Conservation (phyloP, 73 alveolate genomes). For the Uronychia binucleata region DNA sequence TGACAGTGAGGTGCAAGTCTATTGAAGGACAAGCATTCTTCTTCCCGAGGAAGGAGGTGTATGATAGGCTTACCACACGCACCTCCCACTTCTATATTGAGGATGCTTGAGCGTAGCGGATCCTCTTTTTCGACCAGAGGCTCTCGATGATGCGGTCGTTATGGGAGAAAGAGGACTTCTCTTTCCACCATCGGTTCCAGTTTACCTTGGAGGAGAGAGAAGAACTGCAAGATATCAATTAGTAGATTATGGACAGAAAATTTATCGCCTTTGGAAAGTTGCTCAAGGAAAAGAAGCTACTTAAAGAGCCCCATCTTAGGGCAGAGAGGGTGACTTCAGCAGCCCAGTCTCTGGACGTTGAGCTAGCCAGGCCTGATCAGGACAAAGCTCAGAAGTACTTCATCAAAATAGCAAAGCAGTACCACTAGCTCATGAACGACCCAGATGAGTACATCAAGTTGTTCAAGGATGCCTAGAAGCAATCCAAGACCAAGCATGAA, state of each 20-base stretch:
- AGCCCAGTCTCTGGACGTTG: no score
- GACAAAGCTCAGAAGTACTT: no score
- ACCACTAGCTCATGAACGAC: no score
- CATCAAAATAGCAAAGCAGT: no score
- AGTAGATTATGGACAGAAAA: neutral
- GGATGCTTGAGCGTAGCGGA: neutral
- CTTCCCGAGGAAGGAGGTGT: neutral
- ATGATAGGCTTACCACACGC: neutral
- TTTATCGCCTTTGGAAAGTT: neutral
- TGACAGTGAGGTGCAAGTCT: neutral
- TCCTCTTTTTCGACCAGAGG: neutral
- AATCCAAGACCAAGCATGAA: no score
- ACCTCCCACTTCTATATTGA: neutral
- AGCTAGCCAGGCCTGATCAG: no score
- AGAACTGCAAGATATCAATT: neutral
- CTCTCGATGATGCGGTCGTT: neutral
- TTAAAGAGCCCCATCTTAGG: no score
- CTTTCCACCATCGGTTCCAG: neutral
- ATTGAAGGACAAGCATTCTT: neutral
- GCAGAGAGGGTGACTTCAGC: no score
- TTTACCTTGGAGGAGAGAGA: neutral
- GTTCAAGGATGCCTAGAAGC: no score
- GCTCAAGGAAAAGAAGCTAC: no score
- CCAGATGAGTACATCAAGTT: no score
- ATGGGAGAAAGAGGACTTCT: neutral